A percentile compares a stretch with the other conserved stretches of the same genome.
Conservation (phyloP, 2,329 filamentous ascomycete species). For the Fusarium robinianum region DNA sequence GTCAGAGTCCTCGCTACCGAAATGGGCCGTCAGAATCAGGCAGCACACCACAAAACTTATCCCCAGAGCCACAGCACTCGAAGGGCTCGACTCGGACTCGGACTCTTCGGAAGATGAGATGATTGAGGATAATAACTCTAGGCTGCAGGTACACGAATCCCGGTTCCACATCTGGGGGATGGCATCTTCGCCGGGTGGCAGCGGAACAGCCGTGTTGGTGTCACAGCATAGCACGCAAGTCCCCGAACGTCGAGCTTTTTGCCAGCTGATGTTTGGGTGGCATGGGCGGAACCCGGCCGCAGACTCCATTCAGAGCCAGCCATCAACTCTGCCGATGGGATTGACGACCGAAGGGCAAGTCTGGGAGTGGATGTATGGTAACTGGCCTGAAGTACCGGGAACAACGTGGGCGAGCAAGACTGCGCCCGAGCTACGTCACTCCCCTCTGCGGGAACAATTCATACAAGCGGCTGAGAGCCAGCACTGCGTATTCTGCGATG, state of each 20-base stretch:
- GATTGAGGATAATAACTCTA: conserved; percentile 40
- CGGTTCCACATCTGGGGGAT: conserved; percentile 60
- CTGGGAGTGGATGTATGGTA: conserved; percentile 65
- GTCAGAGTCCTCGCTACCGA: conserved; percentile 36
- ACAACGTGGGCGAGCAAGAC: conserved; percentile 37
- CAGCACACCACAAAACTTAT: conserved; percentile 51
- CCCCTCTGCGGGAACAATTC: conserved; percentile 46
- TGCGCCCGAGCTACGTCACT: conserved; percentile 21
- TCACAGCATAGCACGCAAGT: conserved; percentile 55
- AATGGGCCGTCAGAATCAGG: conserved; percentile 55
- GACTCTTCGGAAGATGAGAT: conserved; percentile 39
- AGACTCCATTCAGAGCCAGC: background rate
- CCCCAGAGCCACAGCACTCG: conserved; percentile 51
- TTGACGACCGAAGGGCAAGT: conserved; percentile 56
- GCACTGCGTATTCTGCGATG: conserved; percentile 54
- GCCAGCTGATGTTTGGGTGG: conserved; percentile 46
- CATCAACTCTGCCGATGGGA: conserved; percentile 9
- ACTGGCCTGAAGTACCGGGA: conserved; percentile 52
- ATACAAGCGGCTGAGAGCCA: conserved; percentile 42
- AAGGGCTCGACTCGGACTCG: conserved; percentile 41
- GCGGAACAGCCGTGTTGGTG: conserved; percentile 55
- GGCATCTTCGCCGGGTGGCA: conserved; percentile 55
- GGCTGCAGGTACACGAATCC: conserved; percentile 52
- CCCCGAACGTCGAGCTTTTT: conserved; percentile 48
- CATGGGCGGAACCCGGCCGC: conserved; percentile 22